Evolutionary conservation across 257 asterid genomes (phyloP), one percentile per base, ranked within the genome.

Genomic region (Jacaranda copaia): DNA sequence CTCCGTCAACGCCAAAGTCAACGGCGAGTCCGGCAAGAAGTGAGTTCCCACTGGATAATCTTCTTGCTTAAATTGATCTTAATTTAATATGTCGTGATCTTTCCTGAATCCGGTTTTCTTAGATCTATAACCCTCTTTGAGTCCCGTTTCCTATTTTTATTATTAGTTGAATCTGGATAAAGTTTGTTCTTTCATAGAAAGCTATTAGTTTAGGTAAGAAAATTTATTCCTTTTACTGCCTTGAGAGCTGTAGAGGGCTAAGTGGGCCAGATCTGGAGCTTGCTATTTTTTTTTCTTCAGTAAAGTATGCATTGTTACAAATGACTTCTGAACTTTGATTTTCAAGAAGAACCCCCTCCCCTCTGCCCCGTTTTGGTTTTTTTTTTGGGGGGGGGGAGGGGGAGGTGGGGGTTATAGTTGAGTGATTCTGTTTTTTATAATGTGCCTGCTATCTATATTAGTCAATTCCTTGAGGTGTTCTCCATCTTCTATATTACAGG

Each of bases 21-120:
- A 89, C 85, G 98, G 98, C 73, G 97, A 93, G 80, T 83, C 98
- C 38, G 93, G 67, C 63, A 90, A 93, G 69, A 93, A 92, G 98
- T 93, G 68, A 84, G 92, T 58, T 72, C 8, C 6, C 48, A n/a
- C 6, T 38, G 39, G 62, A 73, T 62, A 14, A 55, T 8, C 46
- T 19, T 18, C 15, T 35, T 36, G 19, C 36, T 56, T 78, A 25
- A 25, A 25, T 25, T 2, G n/a, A 25, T 1, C 32, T 25, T 25
- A 25, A 25, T 25, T 72, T 15, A 6, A 13, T 13, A 6, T 2
- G 38, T 49, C 53, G 12, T 35, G 16, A 3, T 3, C 8, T 39
- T n/a, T 13, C 60, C 14, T 62, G 38, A 43, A 65, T 73, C n/a
- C 5, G 32, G 70, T 4, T 48, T 52, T 10, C 35, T 52, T 4